Evolutionary conservation across 2,329 filamentous ascomycete genomes (phyloP).

Genomic region (Epichloe coenophiala): DNA sequence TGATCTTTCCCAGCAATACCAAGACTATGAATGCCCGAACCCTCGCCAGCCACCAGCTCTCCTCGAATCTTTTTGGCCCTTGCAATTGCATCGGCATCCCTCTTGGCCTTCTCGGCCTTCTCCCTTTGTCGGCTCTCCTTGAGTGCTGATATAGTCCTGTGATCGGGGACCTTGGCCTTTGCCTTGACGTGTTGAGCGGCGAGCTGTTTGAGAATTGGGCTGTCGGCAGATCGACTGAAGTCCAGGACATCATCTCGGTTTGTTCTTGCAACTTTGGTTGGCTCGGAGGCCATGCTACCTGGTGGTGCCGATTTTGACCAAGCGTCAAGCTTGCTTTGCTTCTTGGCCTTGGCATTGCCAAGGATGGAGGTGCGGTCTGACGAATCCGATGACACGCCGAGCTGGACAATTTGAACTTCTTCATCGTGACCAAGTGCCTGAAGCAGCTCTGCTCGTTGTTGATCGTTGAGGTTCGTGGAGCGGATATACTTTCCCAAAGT

Average conservation of each 20-base stretch:
- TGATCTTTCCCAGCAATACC: constrained; percentile 69
- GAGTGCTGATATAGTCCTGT: constrained; percentile 32
- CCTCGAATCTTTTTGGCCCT: constrained; percentile 40
- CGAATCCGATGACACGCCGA: constrained; percentile 18
- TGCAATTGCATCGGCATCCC: constrained; percentile 60
- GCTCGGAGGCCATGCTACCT: constrained; percentile 11
- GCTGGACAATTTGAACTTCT: constrained; percentile 34
- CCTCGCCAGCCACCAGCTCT: constrained; percentile 45
- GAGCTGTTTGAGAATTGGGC: constrained; percentile 32
- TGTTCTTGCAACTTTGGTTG: constrained; percentile 17
- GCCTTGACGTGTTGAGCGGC: constrained; percentile 23
- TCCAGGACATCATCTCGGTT: constrained; percentile 34
- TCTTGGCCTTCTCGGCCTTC: constrained; percentile 58
- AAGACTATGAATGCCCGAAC: constrained; percentile 62
- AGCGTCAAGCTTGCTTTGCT: constrained; percentile 46
- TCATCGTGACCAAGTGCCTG: constrained; percentile 48
- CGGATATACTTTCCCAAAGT: constrained; percentile 40
- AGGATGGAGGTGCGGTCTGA: constrained; percentile 10
- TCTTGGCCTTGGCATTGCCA: constrained; percentile 29
- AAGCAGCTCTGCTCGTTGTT: constrained; percentile 73
- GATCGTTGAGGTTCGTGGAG: constrained; percentile 66
- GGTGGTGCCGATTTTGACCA: constrained; percentile 41
- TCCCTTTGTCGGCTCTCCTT: constrained; percentile 62
- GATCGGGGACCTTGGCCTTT: constrained; percentile 19
- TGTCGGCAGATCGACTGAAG: constrained; percentile 33